phyloP scores from a whole-genome alignment of 1,284 basidiomycete genomes.

The Ustilago shanxiensis region DNA sequence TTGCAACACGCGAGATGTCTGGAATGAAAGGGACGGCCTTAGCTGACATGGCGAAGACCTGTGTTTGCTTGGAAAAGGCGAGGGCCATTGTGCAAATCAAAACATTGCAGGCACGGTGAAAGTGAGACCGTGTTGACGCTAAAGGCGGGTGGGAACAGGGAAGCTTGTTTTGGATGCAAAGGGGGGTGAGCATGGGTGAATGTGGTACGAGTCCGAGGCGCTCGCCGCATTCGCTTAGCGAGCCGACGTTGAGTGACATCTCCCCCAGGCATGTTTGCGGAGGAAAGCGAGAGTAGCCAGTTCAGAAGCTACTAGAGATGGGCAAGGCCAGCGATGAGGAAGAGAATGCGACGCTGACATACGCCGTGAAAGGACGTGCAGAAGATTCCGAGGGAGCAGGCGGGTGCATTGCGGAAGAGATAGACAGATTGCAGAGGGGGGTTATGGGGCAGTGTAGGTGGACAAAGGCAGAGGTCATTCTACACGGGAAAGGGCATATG shows the following conservation, averaged over 20 bases:
- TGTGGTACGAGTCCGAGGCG: conserved; percentile 17
- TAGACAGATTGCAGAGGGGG: neutral
- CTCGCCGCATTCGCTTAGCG: conserved; percentile 32
- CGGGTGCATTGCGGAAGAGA: conserved; percentile 40
- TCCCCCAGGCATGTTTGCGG: conserved; percentile 45
- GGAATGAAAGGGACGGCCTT: neutral
- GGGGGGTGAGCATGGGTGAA: conserved; percentile 2
- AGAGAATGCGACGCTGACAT: conserved; percentile 6
- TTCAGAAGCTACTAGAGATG: neutral
- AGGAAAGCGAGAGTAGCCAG: neutral
- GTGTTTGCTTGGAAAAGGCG: neutral
- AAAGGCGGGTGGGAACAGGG: neutral
- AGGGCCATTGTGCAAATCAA: conserved; percentile 23
- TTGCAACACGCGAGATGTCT: conserved; percentile 22
- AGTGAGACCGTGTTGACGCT: neutral
- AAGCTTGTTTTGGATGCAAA: conserved; percentile 20
- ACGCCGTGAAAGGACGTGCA: conserved; percentile 22
- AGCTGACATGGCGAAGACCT: neutral
- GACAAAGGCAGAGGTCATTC: neutral
- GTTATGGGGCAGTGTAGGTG: neutral
- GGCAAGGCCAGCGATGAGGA: conserved; percentile 1
- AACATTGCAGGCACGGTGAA: conserved; percentile 34
- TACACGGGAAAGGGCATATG: neutral
- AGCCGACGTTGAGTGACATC: conserved; percentile 48
- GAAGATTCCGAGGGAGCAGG: conserved; percentile 45